phyloP scores from a whole-genome alignment of 495 filamentous ascomycete genomes.

The Daldinia grandis region DNA sequence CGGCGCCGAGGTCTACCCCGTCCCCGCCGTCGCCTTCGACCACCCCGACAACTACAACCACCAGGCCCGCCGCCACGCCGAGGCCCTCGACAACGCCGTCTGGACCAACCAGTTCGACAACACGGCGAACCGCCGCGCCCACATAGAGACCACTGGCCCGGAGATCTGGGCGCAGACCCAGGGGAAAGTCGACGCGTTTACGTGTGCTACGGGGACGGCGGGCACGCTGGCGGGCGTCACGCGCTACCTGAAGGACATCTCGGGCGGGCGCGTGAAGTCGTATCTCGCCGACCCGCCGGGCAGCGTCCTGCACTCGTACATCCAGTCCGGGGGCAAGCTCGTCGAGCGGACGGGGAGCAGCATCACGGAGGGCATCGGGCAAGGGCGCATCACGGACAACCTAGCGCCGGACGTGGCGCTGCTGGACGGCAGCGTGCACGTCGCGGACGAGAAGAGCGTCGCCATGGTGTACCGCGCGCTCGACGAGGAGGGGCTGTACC shows the following conservation, averaged over 20 bases:
- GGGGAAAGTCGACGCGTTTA: slow-evolving; percentile 91
- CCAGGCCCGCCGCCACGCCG: slow-evolving; percentile 88
- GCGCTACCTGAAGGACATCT: slow-evolving; percentile 84
- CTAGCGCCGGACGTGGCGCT: slow-evolving; percentile 83
- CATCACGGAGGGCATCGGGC: slow-evolving; percentile 98
- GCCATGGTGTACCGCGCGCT: slow-evolving; percentile 98
- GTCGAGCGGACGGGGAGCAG: slow-evolving; percentile 82
- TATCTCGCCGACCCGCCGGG: slow-evolving; percentile 95
- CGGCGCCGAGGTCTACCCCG: slow-evolving; percentile 97
- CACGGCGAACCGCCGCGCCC: slow-evolving; percentile 88
- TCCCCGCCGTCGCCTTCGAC: slow-evolving; percentile 95
- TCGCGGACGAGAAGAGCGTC: slow-evolving; percentile 92
- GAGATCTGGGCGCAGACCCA: slow-evolving; percentile 96
- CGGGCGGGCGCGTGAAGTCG: slow-evolving; percentile 82
- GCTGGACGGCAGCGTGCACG: slow-evolving; percentile 84
- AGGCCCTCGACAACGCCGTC: slow-evolving; percentile 84
- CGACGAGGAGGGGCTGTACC: slow-evolving; percentile 94
- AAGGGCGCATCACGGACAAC: slow-evolving; percentile 96
- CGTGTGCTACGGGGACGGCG: slow-evolving; percentile 91
- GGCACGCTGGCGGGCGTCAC: slow-evolving; percentile 92
- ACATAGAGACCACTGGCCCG: slow-evolving; percentile 95
- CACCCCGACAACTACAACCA: slow-evolving; percentile 98
- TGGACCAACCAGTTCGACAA: slow-evolving; percentile 99
- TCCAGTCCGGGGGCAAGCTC: slow-evolving; percentile 83
- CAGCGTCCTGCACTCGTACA: slow-evolving; percentile 89